Conservation (phyloP, 164 flowering plant genomes). For the Magnolia kwangsiensis region DNA sequence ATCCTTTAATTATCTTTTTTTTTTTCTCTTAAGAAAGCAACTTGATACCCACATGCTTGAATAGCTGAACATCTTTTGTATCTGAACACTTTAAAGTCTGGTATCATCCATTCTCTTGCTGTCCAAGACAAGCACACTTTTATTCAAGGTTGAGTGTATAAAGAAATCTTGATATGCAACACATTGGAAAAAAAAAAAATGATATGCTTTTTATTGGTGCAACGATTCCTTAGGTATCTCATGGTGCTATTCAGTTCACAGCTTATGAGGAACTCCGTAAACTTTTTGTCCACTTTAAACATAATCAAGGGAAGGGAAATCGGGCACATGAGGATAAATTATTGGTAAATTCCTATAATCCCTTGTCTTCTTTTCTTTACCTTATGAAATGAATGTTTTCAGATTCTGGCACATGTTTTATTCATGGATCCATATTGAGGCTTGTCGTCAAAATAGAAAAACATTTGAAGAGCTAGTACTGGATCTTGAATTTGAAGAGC, state of each 20-base stretch:
- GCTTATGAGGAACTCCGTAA: conserved; percentile 92
- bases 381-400: conserved; percentile 1
- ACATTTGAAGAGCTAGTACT: not conserved
- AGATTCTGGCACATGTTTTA: not conserved
- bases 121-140: too few species aligned
- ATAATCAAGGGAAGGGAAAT: conserved; percentile 20
- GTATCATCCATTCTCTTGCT: not conserved
- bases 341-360: conserved; percentile 41
- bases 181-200: not conserved
- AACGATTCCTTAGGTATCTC: conserved; percentile 83
- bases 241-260: conserved; percentile 98
- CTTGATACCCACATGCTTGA: not conserved
- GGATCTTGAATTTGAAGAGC: not conserved
- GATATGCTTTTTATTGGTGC: not conserved
- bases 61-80: not conserved
- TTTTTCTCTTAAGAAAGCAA: too few species aligned
- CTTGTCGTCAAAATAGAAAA: not conserved
- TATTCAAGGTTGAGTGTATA: not conserved
- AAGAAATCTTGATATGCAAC: not conserved
- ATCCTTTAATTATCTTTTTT: too few species aligned
- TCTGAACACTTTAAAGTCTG: not conserved
- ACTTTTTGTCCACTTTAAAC: conserved; percentile 44
- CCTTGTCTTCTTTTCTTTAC: not conserved
- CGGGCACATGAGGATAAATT: conserved; percentile 24
- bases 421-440: not conserved